Evolutionary conservation across 352 stramenopile species (phyloP).

Genomic region (Plasmopara viticola): DNA sequence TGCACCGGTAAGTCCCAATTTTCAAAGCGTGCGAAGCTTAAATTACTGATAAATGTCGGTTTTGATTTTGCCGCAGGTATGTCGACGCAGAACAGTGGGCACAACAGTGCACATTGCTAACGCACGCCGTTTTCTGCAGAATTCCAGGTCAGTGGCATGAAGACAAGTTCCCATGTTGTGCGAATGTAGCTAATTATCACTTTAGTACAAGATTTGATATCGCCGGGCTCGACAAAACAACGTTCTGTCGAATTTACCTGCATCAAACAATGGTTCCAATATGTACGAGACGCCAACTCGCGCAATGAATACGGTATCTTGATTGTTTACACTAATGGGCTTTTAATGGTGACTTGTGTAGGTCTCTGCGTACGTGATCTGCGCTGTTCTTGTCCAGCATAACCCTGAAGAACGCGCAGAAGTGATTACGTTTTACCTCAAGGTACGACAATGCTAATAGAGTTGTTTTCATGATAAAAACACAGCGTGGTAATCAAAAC

Average conservation of each 20-base stretch:
- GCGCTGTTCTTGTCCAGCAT: slow-evolving; percentile 69
- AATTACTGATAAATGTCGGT: slow-evolving; percentile 2
- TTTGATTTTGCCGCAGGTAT: slow-evolving; percentile 23
- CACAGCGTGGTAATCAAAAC: slow-evolving; percentile 2
- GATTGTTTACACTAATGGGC: slow-evolving; percentile 1
- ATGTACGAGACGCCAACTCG: slow-evolving; percentile 36
- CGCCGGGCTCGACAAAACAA: slow-evolving; percentile 37
- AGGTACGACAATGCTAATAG: slow-evolving; percentile 25
- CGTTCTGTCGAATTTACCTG: slow-evolving; percentile 55
- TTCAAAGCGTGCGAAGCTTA: background rate
- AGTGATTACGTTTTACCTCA: slow-evolving; percentile 75
- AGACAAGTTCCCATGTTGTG: background rate
- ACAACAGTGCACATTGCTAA: slow-evolving; percentile 71
- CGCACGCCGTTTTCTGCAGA: slow-evolving; percentile 70
- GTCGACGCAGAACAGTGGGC: slow-evolving; percentile 58
- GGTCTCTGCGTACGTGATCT: slow-evolving; percentile 79
- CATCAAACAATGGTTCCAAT: slow-evolving; percentile 79
- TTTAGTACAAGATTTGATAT: slow-evolving; percentile 75
- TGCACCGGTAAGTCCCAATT: slow-evolving; percentile 24
- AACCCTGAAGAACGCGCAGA: slow-evolving; percentile 53
- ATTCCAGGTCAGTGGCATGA: slow-evolving; percentile 49
- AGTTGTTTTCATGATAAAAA: background rate
- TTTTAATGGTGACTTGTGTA: slow-evolving; percentile 13
- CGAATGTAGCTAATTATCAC: slow-evolving; percentile 4
- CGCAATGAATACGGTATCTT: background rate